Evolutionary conservation across 108 stramenopile species (phyloP), one percentile per base, ranked within the genome.

Genomic region (Phaeodactylum tricornutum): DNA sequence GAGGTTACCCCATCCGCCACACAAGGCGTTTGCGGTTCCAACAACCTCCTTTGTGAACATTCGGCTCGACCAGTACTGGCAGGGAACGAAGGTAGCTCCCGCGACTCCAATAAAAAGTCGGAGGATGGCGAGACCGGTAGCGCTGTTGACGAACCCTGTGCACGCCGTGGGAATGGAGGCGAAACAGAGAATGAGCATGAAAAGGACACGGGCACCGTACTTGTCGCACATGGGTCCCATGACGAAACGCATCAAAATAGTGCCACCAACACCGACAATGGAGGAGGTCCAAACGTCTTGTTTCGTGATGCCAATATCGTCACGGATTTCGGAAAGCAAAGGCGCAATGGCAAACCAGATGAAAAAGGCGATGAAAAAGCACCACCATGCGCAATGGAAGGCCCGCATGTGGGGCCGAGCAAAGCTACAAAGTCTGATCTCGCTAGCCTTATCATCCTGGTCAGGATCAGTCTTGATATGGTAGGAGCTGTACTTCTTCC

Each of bases 261-360:
- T 84, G 29, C 77, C 72, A 30, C 59, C 66, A 35, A 84, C 79
- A 53, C 78, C 63, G 25, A 53, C 51, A 54, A 95, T 84, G 53
- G 72, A 72, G 48, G 88, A 88, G 2, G 77, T 83, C 81, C 83
- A 89, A 39, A 93, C 53, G 37, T 93, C 57, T 62, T 82, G 41
- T 51, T 76, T 77, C 59, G 54, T 62, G 23, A 93, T 47, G 4
- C 53, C 67, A 1, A 95, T 69, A 32, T 55, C 54, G 6, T 48
- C 60, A 39, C 55, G 48, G 41, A 95, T 78, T 53, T 84, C 83
- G 3, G 72, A 39, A 26, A 95, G 36, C 20, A 95, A 74, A 19
- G 89, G 94, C 3, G 87, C 85, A 57, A 89, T 79, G 32, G 87
- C 71, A 63, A 95, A 95, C 94, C 94, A 95, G 43, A 74, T 76